phyloP scores from a whole-genome alignment of 2,329 filamentous ascomycete genomes.

The Seiridium cupressi region DNA sequence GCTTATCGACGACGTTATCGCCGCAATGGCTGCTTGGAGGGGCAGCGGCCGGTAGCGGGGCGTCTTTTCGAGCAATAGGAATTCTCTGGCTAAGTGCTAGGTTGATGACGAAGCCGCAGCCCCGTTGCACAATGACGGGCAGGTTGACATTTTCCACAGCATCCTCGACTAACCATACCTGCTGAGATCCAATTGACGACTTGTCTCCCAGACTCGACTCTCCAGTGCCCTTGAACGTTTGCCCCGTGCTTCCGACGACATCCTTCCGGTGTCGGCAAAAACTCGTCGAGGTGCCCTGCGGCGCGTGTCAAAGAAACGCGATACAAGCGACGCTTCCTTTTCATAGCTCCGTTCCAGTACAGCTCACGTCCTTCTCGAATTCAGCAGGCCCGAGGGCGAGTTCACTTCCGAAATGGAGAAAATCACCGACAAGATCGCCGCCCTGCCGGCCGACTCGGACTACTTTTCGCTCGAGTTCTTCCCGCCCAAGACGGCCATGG shows the following conservation, averaged over 20 bases:
- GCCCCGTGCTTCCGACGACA: no score
- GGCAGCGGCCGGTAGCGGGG: slow-evolving; percentile 4
- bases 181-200: neutral
- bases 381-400: neutral
- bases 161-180: neutral
- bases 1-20: neutral
- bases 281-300: neutral
- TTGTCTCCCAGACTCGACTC: neutral
- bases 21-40: neutral
- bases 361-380: neutral
- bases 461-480: slow-evolving; percentile 99
- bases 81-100: neutral
- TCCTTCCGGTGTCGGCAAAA: neutral
- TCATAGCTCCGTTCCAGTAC: neutral
- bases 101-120: neutral
- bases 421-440: slow-evolving; percentile 93
- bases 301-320: neutral
- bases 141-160: neutral
- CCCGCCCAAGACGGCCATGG: slow-evolving; percentile 95
- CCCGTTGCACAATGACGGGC: slow-evolving; percentile 1
- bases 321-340: neutral
- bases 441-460: slow-evolving; percentile 73
- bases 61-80: neutral
- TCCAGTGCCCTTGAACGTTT: no score
- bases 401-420: slow-evolving; percentile 63